These are phyloP conservation scores for Grigorovia yakushimaensis DNA, from an alignment of 805 yeast genomes.

Conservation along the genomic window DNA sequence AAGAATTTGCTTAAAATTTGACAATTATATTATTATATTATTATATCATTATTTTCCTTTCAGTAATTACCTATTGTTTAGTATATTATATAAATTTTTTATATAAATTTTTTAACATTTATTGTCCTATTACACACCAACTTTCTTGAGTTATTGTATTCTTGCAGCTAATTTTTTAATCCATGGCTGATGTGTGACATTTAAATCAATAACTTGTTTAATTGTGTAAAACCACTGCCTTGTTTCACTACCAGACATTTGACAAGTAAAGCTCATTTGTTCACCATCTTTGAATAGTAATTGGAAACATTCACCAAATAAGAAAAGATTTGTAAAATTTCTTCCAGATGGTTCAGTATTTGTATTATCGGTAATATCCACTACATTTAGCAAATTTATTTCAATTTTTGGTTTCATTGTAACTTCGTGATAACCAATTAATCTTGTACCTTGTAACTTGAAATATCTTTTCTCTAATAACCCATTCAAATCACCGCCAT, in stretches of 20 bases:
- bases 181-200: constrained; percentile 55
- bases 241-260: constrained; percentile 45
- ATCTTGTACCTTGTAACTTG: constrained; percentile 57
- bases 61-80: too few species aligned
- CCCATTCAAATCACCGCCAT: constrained; percentile 78
- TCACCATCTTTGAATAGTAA: constrained; percentile 72
- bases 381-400: constrained; percentile 64
- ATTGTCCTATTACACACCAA: neutral
- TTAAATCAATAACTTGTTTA: constrained; percentile 45
- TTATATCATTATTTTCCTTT: neutral
- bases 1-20: neutral
- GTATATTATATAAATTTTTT: too few species aligned
- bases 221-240: constrained; percentile 54
- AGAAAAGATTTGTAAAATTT: constrained; percentile 61
- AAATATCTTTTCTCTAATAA: constrained; percentile 64
- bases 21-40: too few species aligned
- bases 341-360: constrained; percentile 31
- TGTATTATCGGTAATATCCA: constrained; percentile 30
- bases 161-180: constrained; percentile 29
- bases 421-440: constrained; percentile 68
- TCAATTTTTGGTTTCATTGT: constrained; percentile 62
- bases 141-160: too few species aligned
- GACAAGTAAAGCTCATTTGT: constrained; percentile 77
- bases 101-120: too few species aligned
- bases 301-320: constrained; percentile 66